Evolutionary conservation across 2,329 filamentous ascomycete species (phyloP).

Genomic region (Orbilia oligospora): DNA sequence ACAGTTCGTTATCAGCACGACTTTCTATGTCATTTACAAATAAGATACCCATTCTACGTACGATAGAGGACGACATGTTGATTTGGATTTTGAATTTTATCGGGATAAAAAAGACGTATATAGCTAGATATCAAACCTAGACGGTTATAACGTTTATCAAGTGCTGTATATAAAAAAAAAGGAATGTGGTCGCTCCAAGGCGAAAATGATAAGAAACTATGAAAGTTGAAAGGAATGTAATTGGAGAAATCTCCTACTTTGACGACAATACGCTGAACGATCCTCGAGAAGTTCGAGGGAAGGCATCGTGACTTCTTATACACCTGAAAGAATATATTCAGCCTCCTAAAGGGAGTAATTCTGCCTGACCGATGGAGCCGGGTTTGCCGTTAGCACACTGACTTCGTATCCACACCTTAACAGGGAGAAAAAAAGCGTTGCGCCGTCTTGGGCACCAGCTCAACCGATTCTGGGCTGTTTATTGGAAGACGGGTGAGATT

Average conservation of each 20-base stretch:
- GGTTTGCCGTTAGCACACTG: slow-evolving; percentile 42
- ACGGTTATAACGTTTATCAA: slow-evolving; percentile 28
- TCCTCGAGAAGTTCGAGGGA: slow-evolving; percentile 2
- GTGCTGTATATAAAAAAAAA: slow-evolving; percentile 32
- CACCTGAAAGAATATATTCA: neutral
- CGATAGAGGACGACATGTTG: slow-evolving; percentile 53
- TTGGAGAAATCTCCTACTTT: slow-evolving; percentile 50
- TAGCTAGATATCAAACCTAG: slow-evolving; percentile 36
- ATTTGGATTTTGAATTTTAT: neutral
- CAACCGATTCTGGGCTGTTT: slow-evolving; percentile 23
- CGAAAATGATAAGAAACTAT: slow-evolving; percentile 41
- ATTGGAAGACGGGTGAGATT: slow-evolving; percentile 58
- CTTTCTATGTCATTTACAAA: neutral
- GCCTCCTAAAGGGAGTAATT: slow-evolving; percentile 28
- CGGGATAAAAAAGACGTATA: slow-evolving; percentile 1
- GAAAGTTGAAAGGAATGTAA: slow-evolving; percentile 48
- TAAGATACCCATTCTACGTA: slow-evolving; percentile 9
- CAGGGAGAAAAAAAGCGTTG: slow-evolving; percentile 44
- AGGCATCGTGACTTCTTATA: slow-evolving; percentile 53
- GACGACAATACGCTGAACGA: slow-evolving; percentile 6
- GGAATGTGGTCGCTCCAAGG: slow-evolving; percentile 55
- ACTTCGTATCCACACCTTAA: slow-evolving; percentile 42
- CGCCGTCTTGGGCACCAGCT: slow-evolving; percentile 49
- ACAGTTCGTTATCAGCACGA: neutral
- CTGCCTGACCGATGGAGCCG: slow-evolving; percentile 25